A percentile compares a stretch with the other conserved stretches of the same genome.
phyloP scores from a whole-genome alignment of 441 rosid genomes.

The Brassica hybrid region DNA sequence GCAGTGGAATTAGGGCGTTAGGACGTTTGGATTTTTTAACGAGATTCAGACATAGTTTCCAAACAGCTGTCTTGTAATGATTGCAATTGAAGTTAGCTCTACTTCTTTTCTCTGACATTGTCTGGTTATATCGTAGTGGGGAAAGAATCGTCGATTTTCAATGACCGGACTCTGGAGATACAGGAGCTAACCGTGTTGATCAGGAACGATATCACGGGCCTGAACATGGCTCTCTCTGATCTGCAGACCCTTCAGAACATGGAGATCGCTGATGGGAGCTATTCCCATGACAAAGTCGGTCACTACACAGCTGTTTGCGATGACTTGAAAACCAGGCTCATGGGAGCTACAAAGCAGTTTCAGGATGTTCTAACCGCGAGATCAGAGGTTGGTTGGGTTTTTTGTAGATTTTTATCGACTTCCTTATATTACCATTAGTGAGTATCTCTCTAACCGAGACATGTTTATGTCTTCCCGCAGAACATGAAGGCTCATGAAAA shows the following conservation, averaged over 20 bases:
- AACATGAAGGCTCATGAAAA: conserved; percentile 94
- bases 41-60: conserved; percentile 23
- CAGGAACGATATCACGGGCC: conserved; percentile 75
- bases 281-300: conserved; percentile 75
- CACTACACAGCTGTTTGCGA: conserved; percentile 83
- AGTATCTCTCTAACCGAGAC: not conserved
- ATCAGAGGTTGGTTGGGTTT: conserved; percentile 64
- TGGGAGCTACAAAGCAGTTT: conserved; percentile 81
- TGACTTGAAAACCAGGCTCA: conserved; percentile 82
- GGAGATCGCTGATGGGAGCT: conserved; percentile 76
- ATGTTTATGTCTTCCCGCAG: conserved; percentile 43
- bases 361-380: conserved; percentile 81
- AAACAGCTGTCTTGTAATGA: conserved; percentile 12
- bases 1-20: conserved; percentile 12
- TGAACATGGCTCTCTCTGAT: conserved; percentile 80
- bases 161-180: conserved; percentile 82
- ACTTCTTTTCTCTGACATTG: not conserved
- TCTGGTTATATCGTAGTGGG: conserved; percentile 57
- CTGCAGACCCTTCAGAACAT: conserved; percentile 81
- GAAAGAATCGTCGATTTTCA: conserved; percentile 85
- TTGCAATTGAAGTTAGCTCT: not conserved
- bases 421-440: not conserved
- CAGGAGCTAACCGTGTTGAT: conserved; percentile 83
- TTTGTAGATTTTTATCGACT: not conserved
- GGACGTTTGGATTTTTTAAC: not conserved